Evolutionary conservation across 176 grass and related monocot genomes (phyloP).

Genomic region (Phoenix roebelenii): DNA sequence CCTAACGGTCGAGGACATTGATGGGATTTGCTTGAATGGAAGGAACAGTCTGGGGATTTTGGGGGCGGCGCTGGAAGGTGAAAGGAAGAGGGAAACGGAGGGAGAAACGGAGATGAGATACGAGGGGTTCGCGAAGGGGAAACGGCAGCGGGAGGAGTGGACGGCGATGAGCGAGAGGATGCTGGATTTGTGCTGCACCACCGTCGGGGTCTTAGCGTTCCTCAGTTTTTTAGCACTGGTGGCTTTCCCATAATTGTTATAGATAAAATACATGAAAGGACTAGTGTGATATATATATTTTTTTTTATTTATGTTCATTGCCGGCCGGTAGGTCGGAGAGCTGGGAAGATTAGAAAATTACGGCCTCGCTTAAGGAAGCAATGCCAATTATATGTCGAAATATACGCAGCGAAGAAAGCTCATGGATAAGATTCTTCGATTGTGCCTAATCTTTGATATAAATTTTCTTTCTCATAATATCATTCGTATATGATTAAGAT

Average conservation of each 20-base stretch:
- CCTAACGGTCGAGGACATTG: constrained; percentile 29
- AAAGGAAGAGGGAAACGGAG: constrained; percentile 9
- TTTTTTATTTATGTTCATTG: no score
- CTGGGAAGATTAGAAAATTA: no score
- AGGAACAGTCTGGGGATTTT: constrained; percentile 9
- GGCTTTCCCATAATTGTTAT: constrained; percentile 11
- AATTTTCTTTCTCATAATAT: no score
- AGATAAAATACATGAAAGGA: no score
- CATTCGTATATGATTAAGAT: no score
- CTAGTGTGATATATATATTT: no score
- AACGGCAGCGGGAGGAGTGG: constrained; percentile 36
- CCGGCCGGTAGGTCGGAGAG: no score
- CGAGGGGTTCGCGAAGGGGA: constrained; percentile 30
- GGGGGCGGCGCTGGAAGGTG: constrained; percentile 20
- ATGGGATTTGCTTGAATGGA: constrained; percentile 27
- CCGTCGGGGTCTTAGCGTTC: constrained; percentile 20
- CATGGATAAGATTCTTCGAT: no score
- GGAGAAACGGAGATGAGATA: constrained; percentile 10
- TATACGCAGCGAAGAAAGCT: no score
- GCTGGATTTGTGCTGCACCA: constrained; percentile 40
- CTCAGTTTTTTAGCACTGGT: constrained; percentile 29
- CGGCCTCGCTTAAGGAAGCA: no score
- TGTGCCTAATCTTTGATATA: no score
- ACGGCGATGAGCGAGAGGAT: constrained; percentile 36
- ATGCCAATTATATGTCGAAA: no score